Base-by-base conservation (phyloP, 1,284 basidiomycete genomes). In the Ceratobasidium papillatum region DNA sequence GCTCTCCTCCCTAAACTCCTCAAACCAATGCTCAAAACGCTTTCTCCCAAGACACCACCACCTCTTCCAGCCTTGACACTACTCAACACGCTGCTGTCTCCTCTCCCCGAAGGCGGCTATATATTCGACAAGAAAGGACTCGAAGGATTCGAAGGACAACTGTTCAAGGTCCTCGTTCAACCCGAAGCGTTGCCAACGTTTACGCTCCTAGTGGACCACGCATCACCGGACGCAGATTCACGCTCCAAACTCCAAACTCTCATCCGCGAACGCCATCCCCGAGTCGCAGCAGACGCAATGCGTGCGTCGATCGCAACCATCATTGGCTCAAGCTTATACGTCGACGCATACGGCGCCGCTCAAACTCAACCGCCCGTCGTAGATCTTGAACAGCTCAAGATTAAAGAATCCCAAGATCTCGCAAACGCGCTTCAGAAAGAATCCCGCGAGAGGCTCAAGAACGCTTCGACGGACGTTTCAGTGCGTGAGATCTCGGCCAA, bases 241-340 rank as follows among this genome's bases (percentile, higher is more conserved):
- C 32, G 61, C 0, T 89, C 92, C 0, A 87, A 91, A 45, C 87
- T 98, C 41, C 87, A 95, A 51, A 88, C 88, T 64, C 89, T 91
- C 25, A 86, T 95, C 74, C 81, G 81, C 12, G 92, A 94, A 80
- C 86, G 88, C 71, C 92, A 94, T 80, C 92, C 92, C 8, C 88
- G 91, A 72, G 86, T 94, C 63, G 87, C 88, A 2, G 91, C 94
- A 1, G 94, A 96, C 80, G 89, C 94, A 0, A 95, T 99, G 85
- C 88, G 89, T 47, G 88, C 88, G 0, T 45, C 58, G 5, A 62
- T 62, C 32, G 27, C 22, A 11, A 45, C 43, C 43, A 30, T 64
- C 58, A 58, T 43, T 11, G 43, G 47, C 30, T 32, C 56, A 17
- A 47, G 45, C 45, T 9, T 17, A 4, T 47, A 47, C 19, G 19